Base-by-base conservation (phyloP, 257 asterid genomes). In the Penstemon davidsonii region DNA sequence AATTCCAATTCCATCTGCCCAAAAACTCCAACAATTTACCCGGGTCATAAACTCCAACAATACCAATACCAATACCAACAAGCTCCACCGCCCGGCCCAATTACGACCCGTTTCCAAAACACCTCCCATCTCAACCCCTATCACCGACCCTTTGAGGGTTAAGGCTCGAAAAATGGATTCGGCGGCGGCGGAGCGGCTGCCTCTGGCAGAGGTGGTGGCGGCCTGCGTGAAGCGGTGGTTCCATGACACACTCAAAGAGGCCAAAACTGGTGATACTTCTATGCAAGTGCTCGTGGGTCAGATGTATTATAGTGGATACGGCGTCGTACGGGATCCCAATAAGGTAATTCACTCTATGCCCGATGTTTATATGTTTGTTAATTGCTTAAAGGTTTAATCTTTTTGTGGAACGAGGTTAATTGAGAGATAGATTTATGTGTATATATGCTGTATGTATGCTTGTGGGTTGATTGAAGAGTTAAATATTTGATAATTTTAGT, bases 271-370 rank as follows among this genome's bases (percentile, higher is more conserved):
- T 25, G 96, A 91, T 59, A 70, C 60, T 45, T 71, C 77, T 56
- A 94, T 94, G 99, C 99, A 94, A 83, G 96, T 94, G 63, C 95
- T 94, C 57, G 96, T 88, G 66, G 96, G 96, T 60, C 97, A 94
- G 97, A 94, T 94, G 99, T 94, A 91, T 84, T 70, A 58, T 51
- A 84, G 89, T 68, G 99, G 99, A 36, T 94, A 87, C 75, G 99
- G 99, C 44, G 83, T 88, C 37, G 76, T 86, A 1, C 80, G 52
- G 65, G 92, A 94, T 76, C 81, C 74, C 54, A 88, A 84, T 51
- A 88, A 81, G 99, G 99, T 94, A 63, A 71, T 49, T 42, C 4
- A 7, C 3, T 36, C 4, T 57, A 8, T 52, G 7, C 49, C 4
- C 5, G 44, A 10, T 47, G 38, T 68, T 3, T 55, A 12, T 64